Evolutionary conservation across 2,329 filamentous ascomycete species (phyloP), one percentile per base, ranked within the genome.

Genomic region (Exophiala sp.): DNA sequence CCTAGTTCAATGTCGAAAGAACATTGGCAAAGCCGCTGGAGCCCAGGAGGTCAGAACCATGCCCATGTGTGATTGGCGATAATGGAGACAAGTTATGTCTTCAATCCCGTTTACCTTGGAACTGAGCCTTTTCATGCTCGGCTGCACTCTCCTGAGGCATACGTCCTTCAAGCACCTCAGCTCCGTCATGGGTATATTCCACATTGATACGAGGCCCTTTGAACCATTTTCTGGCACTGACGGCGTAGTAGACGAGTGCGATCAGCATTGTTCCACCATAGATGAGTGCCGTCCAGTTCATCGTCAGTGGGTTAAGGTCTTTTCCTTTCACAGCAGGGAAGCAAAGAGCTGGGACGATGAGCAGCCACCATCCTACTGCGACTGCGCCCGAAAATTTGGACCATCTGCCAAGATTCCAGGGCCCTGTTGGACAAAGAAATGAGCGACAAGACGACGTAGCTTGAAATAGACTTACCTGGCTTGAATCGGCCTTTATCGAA

Each of bases 271-370:
- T 55, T 14, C 65, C 66, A 5, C 65, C 67, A 36, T 66, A 69
- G n/a, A 69, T 63, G 21, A 67, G 49, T 50, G 58, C 62, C 10
- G 65, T 68, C 61, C 64, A 69, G 43, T 69, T 69, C 67, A 69
- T 69, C 21, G 61, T 67, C 24, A 64, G 43, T 5, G 49, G 54
- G 10, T 53, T 66, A 5, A 69, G 43, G 47, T 67, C 65, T 10
- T 38, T 52, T 14, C 65, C 65, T 47, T 63, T 66, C 21, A 61
- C 62, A 0, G 65, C 62, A 1, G 67, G 67, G 53, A 68, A 68
- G 54, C 66, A 69, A 1, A 69, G 54, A 1, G 63, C 63, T 5
- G 66, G 66, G 24, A 63, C 54, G 35, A 69, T 66, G n/a, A 68
- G 34, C 24, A 64, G 59, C 58, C 65, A 65, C 64, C 64, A 68